Conservation (phyloP, 2,329 filamentous ascomycete genomes). For the Sporothrix phasma region DNA sequence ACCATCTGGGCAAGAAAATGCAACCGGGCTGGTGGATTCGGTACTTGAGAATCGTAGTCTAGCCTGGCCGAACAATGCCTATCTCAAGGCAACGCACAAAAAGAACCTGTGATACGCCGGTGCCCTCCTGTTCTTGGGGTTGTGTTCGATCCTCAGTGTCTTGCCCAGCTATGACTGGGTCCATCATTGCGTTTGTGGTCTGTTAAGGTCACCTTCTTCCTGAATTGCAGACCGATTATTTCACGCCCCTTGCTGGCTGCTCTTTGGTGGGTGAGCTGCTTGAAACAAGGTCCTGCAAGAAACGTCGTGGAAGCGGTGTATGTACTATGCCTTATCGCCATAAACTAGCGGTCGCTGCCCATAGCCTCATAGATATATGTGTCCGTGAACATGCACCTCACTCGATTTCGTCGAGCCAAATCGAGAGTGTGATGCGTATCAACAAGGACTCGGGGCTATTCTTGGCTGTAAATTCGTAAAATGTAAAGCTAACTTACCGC, state of each 20-base stretch:
- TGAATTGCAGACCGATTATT: constrained; percentile 2
- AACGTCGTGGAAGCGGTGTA: background rate
- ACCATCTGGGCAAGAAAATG: background rate
- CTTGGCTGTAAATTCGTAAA: background rate
- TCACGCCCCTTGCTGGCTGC: background rate
- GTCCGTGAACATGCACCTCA: background rate
- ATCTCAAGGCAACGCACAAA: background rate
- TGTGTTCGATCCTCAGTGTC: background rate
- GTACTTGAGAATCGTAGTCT: background rate
- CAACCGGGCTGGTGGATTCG: too few relatives aligned
- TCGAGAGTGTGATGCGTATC: background rate
- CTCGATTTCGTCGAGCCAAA: background rate
- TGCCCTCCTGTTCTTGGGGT: background rate
- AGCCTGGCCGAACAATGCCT: background rate
- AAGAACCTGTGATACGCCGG: background rate
- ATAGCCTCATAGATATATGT: background rate
- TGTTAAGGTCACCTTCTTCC: background rate
- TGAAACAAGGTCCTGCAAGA: too few relatives aligned
- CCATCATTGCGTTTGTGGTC: background rate
- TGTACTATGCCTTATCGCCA: background rate
- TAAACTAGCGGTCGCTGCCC: background rate
- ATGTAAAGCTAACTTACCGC: background rate
- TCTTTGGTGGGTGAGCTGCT: background rate
- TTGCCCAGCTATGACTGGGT: background rate
- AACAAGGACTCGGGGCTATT: background rate